Evolutionary conservation across 208 protist genomes (phyloP), one percentile per base, ranked within the genome.

Genomic region (Vickermania ingenoplastis): DNA sequence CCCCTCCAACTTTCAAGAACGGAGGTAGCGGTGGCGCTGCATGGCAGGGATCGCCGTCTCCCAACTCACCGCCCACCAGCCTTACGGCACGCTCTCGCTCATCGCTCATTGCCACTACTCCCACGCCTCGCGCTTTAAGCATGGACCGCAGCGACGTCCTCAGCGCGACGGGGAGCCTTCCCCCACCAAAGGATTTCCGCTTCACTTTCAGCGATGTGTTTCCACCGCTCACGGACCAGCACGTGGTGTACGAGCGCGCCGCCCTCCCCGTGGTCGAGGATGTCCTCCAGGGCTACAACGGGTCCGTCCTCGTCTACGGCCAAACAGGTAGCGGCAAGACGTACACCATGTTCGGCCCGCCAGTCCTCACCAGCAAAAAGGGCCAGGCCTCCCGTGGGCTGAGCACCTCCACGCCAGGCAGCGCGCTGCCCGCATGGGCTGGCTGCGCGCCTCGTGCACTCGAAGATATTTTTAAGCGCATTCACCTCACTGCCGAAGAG

Each of bases 381-480:
- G 7, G n/a, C n/a, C 21, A 7, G 22, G 5, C 14, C 11, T 54
- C n/a, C 23, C n/a, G n/a, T 3, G 5, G 22, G 14, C 25, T 11
- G 21, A n/a, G 22, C 17, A 11, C n/a, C 28, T 14, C 53, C 5
- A 11, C 25, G 28, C 11, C 53, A 7, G 4, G 11, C 7, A 3
- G 4, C 28, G 5, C 21, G 7, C 50, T 25, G 50, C 50, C 11
- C 5, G 7, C 7, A 54, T 21, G n/a, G 11, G 22, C n/a, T 21
- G 97, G 97, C 51, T 82, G 98, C 50, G 92, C 97, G 21, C 95
- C 97, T 3, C 83, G 97, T 25, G 86, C 95, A 5, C 78, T 96
- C 11, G 74, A 92, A n/a, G 77, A 89, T 17, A 61, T 99, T n/a
- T 99, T 99, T 67, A 28, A 76, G 3, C 58, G 65, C 54, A 96